Evolutionary conservation across 2,329 filamentous ascomycete species (phyloP).

Genomic region (Talaromyces sp.): DNA sequence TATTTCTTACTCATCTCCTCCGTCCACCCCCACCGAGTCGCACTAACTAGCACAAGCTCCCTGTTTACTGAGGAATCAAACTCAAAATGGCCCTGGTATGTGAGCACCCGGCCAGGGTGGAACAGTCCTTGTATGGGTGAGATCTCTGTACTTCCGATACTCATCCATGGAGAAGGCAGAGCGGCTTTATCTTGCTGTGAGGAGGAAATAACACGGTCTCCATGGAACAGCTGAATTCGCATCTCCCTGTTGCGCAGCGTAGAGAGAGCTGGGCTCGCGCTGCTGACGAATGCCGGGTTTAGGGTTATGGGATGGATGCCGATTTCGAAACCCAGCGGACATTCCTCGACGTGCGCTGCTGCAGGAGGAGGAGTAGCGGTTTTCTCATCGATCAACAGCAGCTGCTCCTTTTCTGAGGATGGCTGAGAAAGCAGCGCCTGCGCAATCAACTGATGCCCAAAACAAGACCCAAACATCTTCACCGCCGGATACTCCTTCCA

Average conservation of each 20-base stretch:
- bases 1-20: conserved; percentile 10
- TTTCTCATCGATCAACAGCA: neutral
- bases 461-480: conserved; percentile 29
- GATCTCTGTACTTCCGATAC: conserved; percentile 21
- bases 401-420: neutral
- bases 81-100: conserved; percentile 31
- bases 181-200: neutral
- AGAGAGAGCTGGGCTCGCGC: conserved; percentile 10
- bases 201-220: conserved; percentile 23
- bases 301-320: conserved; percentile 26
- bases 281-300: conserved; percentile 15
- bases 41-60: conserved; percentile 23
- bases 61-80: conserved; percentile 24
- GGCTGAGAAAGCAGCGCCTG: conserved; percentile 18
- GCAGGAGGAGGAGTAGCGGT: neutral
- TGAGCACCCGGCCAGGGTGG: conserved; percentile 23
- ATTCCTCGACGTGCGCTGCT: conserved; percentile 17
- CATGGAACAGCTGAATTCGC: conserved; percentile 30
- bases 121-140: conserved; percentile 29
- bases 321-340: conserved; percentile 22
- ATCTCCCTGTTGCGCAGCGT: conserved; percentile 12
- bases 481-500: conserved; percentile 24
- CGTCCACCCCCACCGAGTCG: conserved; percentile 18
- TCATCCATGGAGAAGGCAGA: conserved; percentile 24
- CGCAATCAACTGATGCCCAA: conserved; percentile 30